A percentile compares a stretch with the other conserved stretches of the same genome.
Conservation (phyloP, 2,329 filamentous ascomycete species). For the Parastagonospora avenae region DNA sequence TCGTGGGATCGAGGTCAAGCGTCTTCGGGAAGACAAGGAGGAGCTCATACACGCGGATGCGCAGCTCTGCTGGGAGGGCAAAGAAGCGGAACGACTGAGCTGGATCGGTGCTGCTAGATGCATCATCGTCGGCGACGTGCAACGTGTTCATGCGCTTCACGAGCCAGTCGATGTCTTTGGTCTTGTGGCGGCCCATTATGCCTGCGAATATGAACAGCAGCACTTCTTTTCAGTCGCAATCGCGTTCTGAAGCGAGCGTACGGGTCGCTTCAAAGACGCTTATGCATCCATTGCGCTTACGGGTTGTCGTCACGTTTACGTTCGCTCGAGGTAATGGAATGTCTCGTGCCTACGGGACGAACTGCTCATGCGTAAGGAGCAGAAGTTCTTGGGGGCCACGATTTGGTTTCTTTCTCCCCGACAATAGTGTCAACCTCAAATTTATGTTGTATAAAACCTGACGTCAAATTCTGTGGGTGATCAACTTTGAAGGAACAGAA, state of each 20-base stretch:
- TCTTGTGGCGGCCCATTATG: slow-evolving; percentile 25
- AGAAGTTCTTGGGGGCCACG: slow-evolving; percentile 46
- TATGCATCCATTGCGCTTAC: slow-evolving; percentile 50
- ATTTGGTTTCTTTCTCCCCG: slow-evolving; percentile 53
- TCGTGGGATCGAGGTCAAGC: slow-evolving; percentile 70
- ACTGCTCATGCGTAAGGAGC: slow-evolving; percentile 35
- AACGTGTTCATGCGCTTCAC: slow-evolving; percentile 32
- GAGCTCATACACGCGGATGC: slow-evolving; percentile 55
- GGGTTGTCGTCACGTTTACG: slow-evolving; percentile 15
- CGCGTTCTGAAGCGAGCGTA: slow-evolving; percentile 29
- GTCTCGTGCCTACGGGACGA: slow-evolving; percentile 47
- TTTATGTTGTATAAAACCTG: slow-evolving; percentile 55
- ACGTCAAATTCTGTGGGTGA: slow-evolving; percentile 62
- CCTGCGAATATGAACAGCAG: not conserved
- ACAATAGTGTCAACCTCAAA: slow-evolving; percentile 62
- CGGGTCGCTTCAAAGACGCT: slow-evolving; percentile 43
- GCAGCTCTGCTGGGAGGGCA: slow-evolving; percentile 59
- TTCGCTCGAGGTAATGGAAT: slow-evolving; percentile 14
- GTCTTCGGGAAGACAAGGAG: slow-evolving; percentile 58
- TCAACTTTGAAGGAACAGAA: slow-evolving; percentile 43
- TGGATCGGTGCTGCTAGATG: slow-evolving; percentile 1
- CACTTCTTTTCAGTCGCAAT: not conserved
- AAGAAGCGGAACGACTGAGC: slow-evolving; percentile 55
- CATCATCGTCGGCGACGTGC: slow-evolving; percentile 17
- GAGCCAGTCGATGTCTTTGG: slow-evolving; percentile 32